Evolutionary conservation across 2,329 filamentous ascomycete genomes (phyloP), one percentile per base, ranked within the genome.

Genomic region (Calonectria pseudoreteaudii): DNA sequence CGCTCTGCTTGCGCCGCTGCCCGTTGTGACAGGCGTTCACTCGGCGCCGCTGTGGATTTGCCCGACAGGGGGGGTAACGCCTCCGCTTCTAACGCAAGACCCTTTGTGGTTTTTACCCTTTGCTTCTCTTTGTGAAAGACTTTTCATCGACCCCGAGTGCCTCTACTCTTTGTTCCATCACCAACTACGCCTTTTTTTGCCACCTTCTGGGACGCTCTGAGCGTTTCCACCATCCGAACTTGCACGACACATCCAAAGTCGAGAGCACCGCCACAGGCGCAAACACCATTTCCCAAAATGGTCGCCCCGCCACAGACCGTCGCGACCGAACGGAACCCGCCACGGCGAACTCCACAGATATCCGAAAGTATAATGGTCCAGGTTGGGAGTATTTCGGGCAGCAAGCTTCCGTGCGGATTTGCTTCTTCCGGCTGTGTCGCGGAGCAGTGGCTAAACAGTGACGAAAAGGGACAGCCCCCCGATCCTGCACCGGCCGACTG

Each of bases 291-390:
- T 30, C 58, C 34, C 23, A 49, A 44, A 52, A 56, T 56, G 65
- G 47, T n/a, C 65, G 31, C 65, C 13, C 26, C 23, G 69, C 69
- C 69, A 66, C 69, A 71, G 31, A 23, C 62, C 47, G 30, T 62
- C 18, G 34, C 60, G 34, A 13, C 68, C 34, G 52, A 49, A 44
- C 60, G 36, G 50, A 62, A 9, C 23, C 49, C 28, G 38, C 60
- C 52, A 66, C 69, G 38, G n/a, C 49, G n/a, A 11, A 23, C 68
- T 56, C 44, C 68, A 34, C 53, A 26, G n/a, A 56, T 28, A 26
- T 34, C 70, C 26, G 53, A 68, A 47, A 72, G 65, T 36, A 50
- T 68, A n/a, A 52, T 49, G 20, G 70, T 20, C 20, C 9, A 52
- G 6, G 69, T 26, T 10, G 69, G 69, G 20, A 71, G 69, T 38